Base-by-base conservation (phyloP, 805 yeast genomes). In the Grigorovia jiainica region DNA sequence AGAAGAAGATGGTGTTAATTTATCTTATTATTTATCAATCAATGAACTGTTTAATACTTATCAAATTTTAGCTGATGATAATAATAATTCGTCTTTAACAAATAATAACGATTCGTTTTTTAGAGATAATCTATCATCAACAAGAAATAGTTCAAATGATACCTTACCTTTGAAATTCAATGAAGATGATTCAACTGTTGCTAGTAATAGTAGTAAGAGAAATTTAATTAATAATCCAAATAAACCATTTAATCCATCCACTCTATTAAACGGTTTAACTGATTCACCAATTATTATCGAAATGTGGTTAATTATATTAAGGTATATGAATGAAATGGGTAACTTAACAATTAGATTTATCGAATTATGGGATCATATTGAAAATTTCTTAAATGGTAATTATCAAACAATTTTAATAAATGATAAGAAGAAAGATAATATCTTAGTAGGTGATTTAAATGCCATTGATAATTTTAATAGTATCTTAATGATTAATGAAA, bases 241-340 rank as follows among this genome's bases (percentile, higher is more conserved):
- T 11, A 36, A 30, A 15, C 27, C 20, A 13, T 23, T 32, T 13
- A 34, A 39, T n/a, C 25, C 38, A 21, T 23, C 40, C 16, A 18
- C 32, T 21, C 16, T 38, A 18, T 9, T 38, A 30, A 38, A 36
- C 11, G 65, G 61, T 16, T 43, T 71, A 16, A 59, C 68, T 3
- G 85, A 79, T 51, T 61, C 76, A n/a, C 72, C 78, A 1, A 66
- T 73, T 21, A 64, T 78, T 18, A 62, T 71, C 19, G 82, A 78
- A 45, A 68, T 76, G 65, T 80, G 87, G 87, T 53, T 70, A n/a
- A 59, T 70, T 31, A 53, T 75, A 10, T 52, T 59, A 34, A 68
- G 65, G 47, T 62, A 72, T 19, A 48, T 66, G 2, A 67, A 67
- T 7, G 72, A 69, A 31, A 51, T 78, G 13, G 57, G 65, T 16